Percentiles rank a stretch among this genome's conserved stretches.
Conservation (phyloP, 2,329 filamentous ascomycete genomes). For the Orbilia blumenaviensis region DNA sequence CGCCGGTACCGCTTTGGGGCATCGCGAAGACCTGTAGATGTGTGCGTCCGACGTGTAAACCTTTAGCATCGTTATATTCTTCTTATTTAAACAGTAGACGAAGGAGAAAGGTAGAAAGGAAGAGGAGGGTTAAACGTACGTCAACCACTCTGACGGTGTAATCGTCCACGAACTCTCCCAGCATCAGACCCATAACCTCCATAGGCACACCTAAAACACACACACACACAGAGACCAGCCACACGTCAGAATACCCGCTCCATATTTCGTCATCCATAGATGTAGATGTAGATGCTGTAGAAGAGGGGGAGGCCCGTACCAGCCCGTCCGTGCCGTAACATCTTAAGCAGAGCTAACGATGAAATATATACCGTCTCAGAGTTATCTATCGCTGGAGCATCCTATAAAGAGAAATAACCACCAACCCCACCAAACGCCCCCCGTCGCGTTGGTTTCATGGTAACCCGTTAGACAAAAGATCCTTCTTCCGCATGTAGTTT, state of each 20-base stretch:
- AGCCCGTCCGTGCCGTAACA: slow-evolving; percentile 95
- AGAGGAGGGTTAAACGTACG: slow-evolving; percentile 61
- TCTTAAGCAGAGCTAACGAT: slow-evolving; percentile 94
- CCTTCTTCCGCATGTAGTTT: too few species aligned
- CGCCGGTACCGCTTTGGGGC: slow-evolving; percentile 97
- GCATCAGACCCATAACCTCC: slow-evolving; percentile 99
- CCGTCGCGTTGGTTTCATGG: too few species aligned
- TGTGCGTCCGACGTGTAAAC: too few species aligned
- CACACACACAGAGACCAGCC: too few species aligned
- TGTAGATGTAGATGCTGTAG: too few species aligned
- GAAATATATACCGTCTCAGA: slow-evolving; percentile 99
- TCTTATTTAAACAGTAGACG: too few species aligned
- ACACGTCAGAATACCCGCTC: neutral
- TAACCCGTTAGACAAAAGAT: too few species aligned
- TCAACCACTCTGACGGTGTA: slow-evolving; percentile 98
- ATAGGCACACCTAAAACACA: slow-evolving; percentile 78
- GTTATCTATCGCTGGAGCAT: slow-evolving; percentile 94
- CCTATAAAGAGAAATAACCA: too few species aligned
- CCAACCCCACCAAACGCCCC: too few species aligned
- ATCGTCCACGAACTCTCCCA: slow-evolving; percentile 98
- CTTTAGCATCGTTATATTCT: neutral
- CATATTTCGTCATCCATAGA: too few species aligned
- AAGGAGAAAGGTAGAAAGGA: neutral
- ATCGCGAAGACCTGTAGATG: slow-evolving; percentile 78
- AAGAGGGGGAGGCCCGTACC: slow-evolving; percentile 61